A percentile compares a stretch with the other conserved stretches of the same genome.
Evolutionary conservation across 2,329 filamentous ascomycete species (phyloP).

Genomic region (Intubia oerlemansii): DNA sequence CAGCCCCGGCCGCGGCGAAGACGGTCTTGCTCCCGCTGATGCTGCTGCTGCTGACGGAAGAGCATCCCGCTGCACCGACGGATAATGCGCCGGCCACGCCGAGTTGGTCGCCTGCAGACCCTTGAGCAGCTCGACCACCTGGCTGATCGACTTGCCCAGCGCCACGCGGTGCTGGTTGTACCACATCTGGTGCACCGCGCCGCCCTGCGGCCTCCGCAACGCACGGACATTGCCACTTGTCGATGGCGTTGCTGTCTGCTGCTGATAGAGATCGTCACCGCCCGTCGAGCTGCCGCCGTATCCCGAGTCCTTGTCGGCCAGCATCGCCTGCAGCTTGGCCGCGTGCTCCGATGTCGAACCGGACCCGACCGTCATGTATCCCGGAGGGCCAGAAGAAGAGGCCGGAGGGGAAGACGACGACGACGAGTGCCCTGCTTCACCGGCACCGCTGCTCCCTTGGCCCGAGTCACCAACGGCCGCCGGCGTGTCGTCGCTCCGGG

Average conservation of each 20-base stretch:
- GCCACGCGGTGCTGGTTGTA: conserved; percentile 84
- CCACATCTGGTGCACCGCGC: conserved; percentile 78
- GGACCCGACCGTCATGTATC: conserved; percentile 72
- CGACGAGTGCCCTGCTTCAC: conserved; percentile 11
- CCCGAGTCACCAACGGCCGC: conserved; percentile 2
- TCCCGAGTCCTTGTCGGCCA: conserved; percentile 79
- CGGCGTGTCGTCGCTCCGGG: conserved; percentile 1
- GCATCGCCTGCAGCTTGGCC: conserved; percentile 54
- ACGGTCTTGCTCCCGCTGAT: too few relatives aligned
- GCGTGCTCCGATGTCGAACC: conserved; percentile 68
- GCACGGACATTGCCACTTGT: conserved; percentile 7
- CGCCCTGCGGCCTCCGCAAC: conserved; percentile 42
- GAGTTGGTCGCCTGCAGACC: conserved; percentile 72
- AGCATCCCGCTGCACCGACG: conserved; percentile 63
- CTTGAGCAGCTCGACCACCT: conserved; percentile 65
- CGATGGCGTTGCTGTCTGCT: conserved; percentile 14
- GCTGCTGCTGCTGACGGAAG: too few relatives aligned
- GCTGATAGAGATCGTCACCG: conserved; percentile 29
- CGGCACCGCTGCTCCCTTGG: too few relatives aligned
- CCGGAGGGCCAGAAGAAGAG: conserved; percentile 7
- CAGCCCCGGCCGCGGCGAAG: conserved; percentile 34
- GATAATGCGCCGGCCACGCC: conserved; percentile 88
- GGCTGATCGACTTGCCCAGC: conserved; percentile 71
- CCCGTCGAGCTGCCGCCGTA: conserved; percentile 65
- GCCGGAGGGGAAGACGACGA: conserved; percentile 7